phyloP scores from a whole-genome alignment of 2,329 filamentous ascomycete species.

The Pestalotiopsis fici region DNA sequence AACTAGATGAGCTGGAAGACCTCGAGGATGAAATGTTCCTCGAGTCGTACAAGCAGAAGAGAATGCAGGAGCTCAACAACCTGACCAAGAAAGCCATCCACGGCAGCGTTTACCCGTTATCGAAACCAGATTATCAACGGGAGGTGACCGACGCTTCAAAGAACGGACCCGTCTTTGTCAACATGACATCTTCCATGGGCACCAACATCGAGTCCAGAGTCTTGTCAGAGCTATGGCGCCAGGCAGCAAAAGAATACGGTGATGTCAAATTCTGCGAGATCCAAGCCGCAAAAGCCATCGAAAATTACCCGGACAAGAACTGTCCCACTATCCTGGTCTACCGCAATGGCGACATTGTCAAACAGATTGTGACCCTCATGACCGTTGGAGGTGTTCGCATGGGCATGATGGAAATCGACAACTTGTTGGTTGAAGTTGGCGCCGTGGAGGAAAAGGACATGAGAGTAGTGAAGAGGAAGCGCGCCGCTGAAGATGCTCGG shows the following conservation, averaged over 20 bases:
- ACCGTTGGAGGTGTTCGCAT: conserved; percentile 75
- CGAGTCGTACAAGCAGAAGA: conserved; percentile 83
- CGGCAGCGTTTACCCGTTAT: conserved; percentile 88
- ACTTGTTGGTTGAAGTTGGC: conserved; percentile 78
- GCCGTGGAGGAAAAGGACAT: conserved; percentile 79
- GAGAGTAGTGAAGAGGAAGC: conserved; percentile 66
- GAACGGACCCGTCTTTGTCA: conserved; percentile 70
- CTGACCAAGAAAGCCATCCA: conserved; percentile 78
- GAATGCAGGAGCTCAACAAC: conserved; percentile 77
- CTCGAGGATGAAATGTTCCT: conserved; percentile 93
- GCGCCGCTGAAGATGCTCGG: conserved; percentile 60
- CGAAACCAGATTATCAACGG: conserved; percentile 89
- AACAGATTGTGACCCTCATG: conserved; percentile 86
- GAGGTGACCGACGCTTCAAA: conserved; percentile 91
- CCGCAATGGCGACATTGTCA: conserved; percentile 87
- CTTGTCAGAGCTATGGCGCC: conserved; percentile 81
- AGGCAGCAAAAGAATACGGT: conserved; percentile 81
- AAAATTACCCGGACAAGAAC: conserved; percentile 93
- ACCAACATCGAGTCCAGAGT: conserved; percentile 85
- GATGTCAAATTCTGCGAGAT: conserved; percentile 99
- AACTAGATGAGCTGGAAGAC: conserved; percentile 91
- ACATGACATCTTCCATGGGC: conserved; percentile 76
- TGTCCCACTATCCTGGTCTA: conserved; percentile 94
- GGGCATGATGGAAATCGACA: conserved; percentile 74
- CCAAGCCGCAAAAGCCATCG: conserved; percentile 86